A percentile compares a stretch with the other conserved stretches of the same genome.
phyloP scores from a whole-genome alignment of 2,329 filamentous ascomycete genomes.

The Harringtonia aguacate region DNA sequence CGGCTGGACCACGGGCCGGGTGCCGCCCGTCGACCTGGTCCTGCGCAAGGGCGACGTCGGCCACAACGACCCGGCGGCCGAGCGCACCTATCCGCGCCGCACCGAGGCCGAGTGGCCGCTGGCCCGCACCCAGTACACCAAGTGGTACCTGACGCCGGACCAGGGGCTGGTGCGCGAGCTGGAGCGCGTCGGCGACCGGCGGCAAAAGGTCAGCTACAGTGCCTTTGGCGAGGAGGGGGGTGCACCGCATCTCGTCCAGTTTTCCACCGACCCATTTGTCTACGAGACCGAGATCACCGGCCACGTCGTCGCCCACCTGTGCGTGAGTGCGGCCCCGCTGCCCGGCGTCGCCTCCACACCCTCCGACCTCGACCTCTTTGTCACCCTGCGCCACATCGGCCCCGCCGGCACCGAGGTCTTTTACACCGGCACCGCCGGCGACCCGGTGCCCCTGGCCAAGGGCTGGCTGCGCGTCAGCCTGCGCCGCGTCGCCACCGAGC shows the following conservation, averaged over 20 bases:
- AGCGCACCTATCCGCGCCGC: conserved; percentile 43
- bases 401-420: conserved; percentile 44
- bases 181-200: conserved; percentile 11
- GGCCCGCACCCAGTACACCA: conserved; percentile 51
- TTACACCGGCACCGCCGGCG: conserved; percentile 56
- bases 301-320: conserved; percentile 50
- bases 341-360: conserved; percentile 23
- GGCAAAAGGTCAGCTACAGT: conserved; percentile 37
- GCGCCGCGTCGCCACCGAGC: conserved; percentile 38
- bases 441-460: conserved; percentile 51
- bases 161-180: conserved; percentile 21
- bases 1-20: conserved; percentile 50
- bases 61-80: conserved; percentile 51
- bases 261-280: conserved; percentile 46
- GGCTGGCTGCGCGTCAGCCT: conserved; percentile 52
- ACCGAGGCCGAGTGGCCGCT: conserved; percentile 57
- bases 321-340: conserved; percentile 46
- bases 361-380: conserved; percentile 51
- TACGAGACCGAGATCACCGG: conserved; percentile 59
- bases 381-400: conserved; percentile 49
- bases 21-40: conserved; percentile 48
- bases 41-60: conserved; percentile 57
- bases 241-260: conserved; percentile 36
- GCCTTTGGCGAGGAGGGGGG: conserved; percentile 42
- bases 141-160: conserved; percentile 45